Evolutionary conservation across 2,329 filamentous ascomycete genomes (phyloP).

Genomic region (Penicillium sp.): DNA sequence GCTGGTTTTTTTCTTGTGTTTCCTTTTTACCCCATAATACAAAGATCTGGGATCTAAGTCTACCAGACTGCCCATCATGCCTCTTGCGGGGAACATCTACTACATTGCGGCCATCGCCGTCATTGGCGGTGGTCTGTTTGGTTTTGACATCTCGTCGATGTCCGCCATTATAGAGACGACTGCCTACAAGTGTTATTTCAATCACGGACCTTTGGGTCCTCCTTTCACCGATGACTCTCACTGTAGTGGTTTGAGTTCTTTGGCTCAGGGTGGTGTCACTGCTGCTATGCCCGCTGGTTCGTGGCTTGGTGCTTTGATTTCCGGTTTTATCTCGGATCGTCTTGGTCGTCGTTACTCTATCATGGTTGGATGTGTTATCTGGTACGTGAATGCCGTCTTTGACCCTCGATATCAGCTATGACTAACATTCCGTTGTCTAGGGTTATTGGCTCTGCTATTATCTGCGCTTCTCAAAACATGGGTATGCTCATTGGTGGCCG

Average conservation of each 20-base stretch:
- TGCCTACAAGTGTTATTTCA: slow-evolving; percentile 16
- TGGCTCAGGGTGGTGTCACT: slow-evolving; percentile 38
- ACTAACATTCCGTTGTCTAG: slow-evolving; percentile 19
- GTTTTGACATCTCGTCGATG: slow-evolving; percentile 60
- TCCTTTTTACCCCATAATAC: neutral
- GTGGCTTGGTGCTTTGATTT: slow-evolving; percentile 46
- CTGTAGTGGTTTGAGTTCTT: neutral
- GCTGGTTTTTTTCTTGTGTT: neutral
- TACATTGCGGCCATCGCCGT: slow-evolving; percentile 14
- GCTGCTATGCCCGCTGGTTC: slow-evolving; percentile 41
- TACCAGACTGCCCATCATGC: slow-evolving; percentile 1
- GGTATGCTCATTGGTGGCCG: slow-evolving; percentile 70
- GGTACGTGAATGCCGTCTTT: slow-evolving; percentile 28
- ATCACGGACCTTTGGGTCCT: slow-evolving; percentile 10
- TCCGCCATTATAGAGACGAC: slow-evolving; percentile 33
- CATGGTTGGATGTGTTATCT: slow-evolving; percentile 53
- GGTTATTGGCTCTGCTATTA: slow-evolving; percentile 55
- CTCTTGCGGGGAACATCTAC: slow-evolving; percentile 16
- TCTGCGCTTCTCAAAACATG: slow-evolving; percentile 63
- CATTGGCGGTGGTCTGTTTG: slow-evolving; percentile 55
- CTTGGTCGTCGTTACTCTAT: slow-evolving; percentile 47
- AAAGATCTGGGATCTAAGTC: neutral
- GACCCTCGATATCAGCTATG: neutral
- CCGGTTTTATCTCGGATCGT: slow-evolving; percentile 54
- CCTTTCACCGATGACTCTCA: slow-evolving; percentile 1